Conservation (phyloP, 192 early-diverging fungal species). For the Mortierella alpina region DNA sequence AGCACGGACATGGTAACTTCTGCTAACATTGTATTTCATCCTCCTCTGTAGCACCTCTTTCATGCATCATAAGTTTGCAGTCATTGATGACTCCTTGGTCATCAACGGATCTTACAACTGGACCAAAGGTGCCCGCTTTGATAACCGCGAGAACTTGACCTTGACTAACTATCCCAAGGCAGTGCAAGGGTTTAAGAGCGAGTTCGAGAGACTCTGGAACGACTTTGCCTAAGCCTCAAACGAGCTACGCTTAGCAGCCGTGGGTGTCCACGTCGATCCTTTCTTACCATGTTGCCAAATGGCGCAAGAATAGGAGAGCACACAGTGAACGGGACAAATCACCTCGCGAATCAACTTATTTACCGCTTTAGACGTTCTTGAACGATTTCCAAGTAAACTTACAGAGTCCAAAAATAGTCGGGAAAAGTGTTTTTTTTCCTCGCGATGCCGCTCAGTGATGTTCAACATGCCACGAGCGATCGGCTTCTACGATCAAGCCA, state of each 20-base stretch:
- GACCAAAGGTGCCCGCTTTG: constrained; percentile 71
- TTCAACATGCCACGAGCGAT: too few species aligned
- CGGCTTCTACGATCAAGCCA: too few species aligned
- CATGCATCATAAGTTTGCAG: constrained; percentile 83
- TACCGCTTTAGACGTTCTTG: too few species aligned
- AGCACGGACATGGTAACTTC: background rate
- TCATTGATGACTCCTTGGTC: constrained; percentile 66
- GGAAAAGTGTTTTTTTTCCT: too few species aligned
- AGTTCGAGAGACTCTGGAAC: constrained; percentile 74
- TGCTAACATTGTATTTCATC: background rate
- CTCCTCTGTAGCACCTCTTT: constrained; percentile 39
- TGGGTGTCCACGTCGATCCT: too few species aligned
- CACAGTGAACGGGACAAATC: too few species aligned
- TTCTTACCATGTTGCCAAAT: background rate
- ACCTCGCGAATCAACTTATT: too few species aligned
- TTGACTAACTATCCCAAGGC: constrained; percentile 71
- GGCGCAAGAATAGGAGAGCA: too few species aligned
- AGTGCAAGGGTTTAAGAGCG: constrained; percentile 64
- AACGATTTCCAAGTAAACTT: too few species aligned
- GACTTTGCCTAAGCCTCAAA: constrained; percentile 54
- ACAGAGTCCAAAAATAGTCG: too few species aligned
- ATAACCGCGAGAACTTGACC: constrained; percentile 76
- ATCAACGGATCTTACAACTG: constrained; percentile 75
- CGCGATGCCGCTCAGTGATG: too few species aligned
- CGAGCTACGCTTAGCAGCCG: too few species aligned